Evolutionary conservation across 176 grass and related monocot genomes (phyloP), one percentile per base, ranked within the genome.

Genomic region (Secale cereale): DNA sequence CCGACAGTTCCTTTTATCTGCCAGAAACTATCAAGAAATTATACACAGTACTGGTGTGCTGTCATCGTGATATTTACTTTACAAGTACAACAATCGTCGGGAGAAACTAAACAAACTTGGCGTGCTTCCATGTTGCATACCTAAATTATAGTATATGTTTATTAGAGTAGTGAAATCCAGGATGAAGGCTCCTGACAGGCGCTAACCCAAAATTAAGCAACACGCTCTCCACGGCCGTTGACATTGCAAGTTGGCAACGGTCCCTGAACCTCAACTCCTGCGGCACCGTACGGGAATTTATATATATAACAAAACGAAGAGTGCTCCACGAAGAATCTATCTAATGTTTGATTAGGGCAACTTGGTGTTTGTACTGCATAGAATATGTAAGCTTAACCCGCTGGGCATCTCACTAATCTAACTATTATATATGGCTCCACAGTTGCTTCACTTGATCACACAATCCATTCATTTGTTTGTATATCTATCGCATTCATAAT

Each of bases 211-310:
- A 56, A 56, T 56, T 56, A 56, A 20, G 52, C 19, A 22, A 22
- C 52, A 22, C 52, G 19, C 52, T 56, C 52, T 56, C 7, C 52
- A 56, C 52, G 0, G 60, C 26, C 36, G 32, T 83, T 86, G 84
- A 90, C 84, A 90, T 82, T 77, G 17, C 22, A 56, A 56, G 52
- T 56, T 56, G 52, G 52, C 52, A 52, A 66, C 40, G 13, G 27
- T 60, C 28, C 17, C 35, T 10, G 20, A 76, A 77, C 60, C 13
- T 2, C 28, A 76, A 76, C 60, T 87, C 60, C 60, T 59, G 45
- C 31, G 13, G 50, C 6, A 78, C 11, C 2, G n/a, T 61, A 50
- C 41, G 26, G 40, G 15, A 7, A 6, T 50, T 50, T 28, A 4
- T 17, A 30, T 28, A 4, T 17, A 30, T 66, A n/a, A 23, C 2